Conservation (phyloP, 169 alveolate genomes). For the Plasmodium sp. region DNA sequence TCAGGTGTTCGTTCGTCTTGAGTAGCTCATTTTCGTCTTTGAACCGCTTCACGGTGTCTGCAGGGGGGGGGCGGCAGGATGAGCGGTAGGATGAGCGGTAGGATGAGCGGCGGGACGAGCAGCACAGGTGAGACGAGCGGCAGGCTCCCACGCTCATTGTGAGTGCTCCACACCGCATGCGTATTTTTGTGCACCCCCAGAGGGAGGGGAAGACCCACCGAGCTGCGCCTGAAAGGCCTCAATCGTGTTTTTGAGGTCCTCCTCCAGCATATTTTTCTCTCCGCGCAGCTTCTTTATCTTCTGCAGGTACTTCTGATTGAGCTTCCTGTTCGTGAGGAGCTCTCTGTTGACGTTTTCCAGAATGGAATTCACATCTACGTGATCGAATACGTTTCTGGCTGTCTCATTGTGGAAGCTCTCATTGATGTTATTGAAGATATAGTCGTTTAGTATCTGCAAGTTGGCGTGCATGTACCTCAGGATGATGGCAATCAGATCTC, state of each 20-base stretch:
- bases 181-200: neutral
- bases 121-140: too few species aligned
- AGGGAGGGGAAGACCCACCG: neutral
- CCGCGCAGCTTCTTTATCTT: conserved; percentile 29
- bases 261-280: conserved; percentile 55
- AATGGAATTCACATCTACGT: conserved; percentile 36
- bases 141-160: too few species aligned
- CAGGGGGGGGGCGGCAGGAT: neutral
- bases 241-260: conserved; percentile 47
- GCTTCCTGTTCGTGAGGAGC: conserved; percentile 2
- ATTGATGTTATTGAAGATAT: conserved; percentile 55
- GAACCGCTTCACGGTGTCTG: conserved; percentile 33
- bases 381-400: conserved; percentile 35
- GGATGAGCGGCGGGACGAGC: too few species aligned
- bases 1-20: conserved; percentile 28
- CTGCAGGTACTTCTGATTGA: neutral
- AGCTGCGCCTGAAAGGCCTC: conserved; percentile 55
- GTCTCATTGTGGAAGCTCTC: conserved; percentile 9
- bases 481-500: conserved; percentile 38
- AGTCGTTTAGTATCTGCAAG: conserved; percentile 27
- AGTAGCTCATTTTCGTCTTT: conserved; percentile 37
- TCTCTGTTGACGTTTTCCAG: conserved; percentile 45
- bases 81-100: neutral
- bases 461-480: conserved; percentile 66
- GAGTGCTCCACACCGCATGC: neutral